Conservation (phyloP, 2,329 filamentous ascomycete genomes). For the Nigrospora osmanthi region DNA sequence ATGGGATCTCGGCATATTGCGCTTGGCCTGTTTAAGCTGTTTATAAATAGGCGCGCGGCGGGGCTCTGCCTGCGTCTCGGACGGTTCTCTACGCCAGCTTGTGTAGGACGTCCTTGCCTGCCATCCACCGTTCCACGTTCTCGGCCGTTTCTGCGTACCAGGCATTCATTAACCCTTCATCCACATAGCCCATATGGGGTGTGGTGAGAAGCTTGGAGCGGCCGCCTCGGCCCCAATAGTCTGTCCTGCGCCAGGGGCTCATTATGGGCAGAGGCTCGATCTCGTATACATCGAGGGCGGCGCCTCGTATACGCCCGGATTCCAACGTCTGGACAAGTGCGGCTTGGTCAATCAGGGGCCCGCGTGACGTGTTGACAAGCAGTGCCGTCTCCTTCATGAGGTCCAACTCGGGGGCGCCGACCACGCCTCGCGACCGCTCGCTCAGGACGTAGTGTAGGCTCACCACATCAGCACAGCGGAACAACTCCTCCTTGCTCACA, state of each 20-base stretch:
- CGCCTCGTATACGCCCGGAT: slow-evolving; percentile 52
- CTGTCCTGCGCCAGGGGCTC: slow-evolving; percentile 57
- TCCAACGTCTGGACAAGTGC: slow-evolving; percentile 52
- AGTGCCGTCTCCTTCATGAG: slow-evolving; percentile 58
- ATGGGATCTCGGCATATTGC: too few species aligned
- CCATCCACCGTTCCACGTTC: slow-evolving; percentile 52
- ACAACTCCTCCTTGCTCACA: slow-evolving; percentile 60
- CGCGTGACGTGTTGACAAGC: slow-evolving; percentile 63
- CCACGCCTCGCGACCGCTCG: slow-evolving; percentile 56
- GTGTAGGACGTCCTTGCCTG: too few species aligned
- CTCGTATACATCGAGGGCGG: slow-evolving; percentile 64
- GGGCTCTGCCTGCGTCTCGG: too few species aligned
- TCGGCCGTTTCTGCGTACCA: slow-evolving; percentile 67
- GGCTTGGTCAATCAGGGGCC: slow-evolving; percentile 56
- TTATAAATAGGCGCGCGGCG: too few species aligned
- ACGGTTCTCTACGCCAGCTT: too few species aligned
- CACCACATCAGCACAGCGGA: slow-evolving; percentile 57
- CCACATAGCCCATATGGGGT: slow-evolving; percentile 78
- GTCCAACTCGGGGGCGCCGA: slow-evolving; percentile 49
- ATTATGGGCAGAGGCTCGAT: slow-evolving; percentile 57
- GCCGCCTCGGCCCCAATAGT: slow-evolving; percentile 57
- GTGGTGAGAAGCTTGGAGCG: slow-evolving; percentile 61
- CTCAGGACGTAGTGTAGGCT: slow-evolving; percentile 67
- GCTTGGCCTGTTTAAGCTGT: too few species aligned
- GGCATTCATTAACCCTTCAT: slow-evolving; percentile 49